Base-by-base conservation (phyloP, 164 flowering plant genomes). In the Sextonia rubra region DNA sequence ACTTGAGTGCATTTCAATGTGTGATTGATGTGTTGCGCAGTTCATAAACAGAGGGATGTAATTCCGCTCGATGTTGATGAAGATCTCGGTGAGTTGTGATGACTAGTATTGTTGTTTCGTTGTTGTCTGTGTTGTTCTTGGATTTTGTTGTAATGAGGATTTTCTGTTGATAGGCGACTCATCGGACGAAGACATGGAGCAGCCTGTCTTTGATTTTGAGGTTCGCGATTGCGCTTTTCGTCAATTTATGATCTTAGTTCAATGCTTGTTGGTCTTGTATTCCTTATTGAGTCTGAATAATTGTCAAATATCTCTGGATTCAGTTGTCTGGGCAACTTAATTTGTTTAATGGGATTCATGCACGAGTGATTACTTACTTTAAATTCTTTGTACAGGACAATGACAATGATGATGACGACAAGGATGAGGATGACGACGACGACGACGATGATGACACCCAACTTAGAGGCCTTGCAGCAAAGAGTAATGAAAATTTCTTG, bases 21-120 rank as follows among this genome's bases (percentile, higher is more conserved):
- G 44, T 37, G 58, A 26, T 15, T 30, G 44, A 37, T 72, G 49
- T 69, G 61, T 55, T 71, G 66, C 82, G 78, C 81, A 92, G 98
- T 94, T 86, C 93, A 91, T 81, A 92, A 91, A 75, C 90, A 91
- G 80, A 88, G 95, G 72, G 98, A 91, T 78, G 73, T 86, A 27
- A 52, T 94, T 70, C 91, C 97, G 2, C 75, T 94, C 66, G 89
- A 92, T 47, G 60, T 85, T 22, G 78, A 87, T 71, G 86, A 64
- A 24, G 91, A 85, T 82, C 49, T 65, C 47, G 91, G 60, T 69
- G 44, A 60, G 76, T 49, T 23, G 6, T 30, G 17, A 1, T 47
- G 1, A 47, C 61, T 17, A 20, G 12, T 44, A 4, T 22, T 70
- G 5, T n/a, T 3, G 8, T 61, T 61, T 9, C 24, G 4, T 17